Evolutionary conservation across 1,284 basidiomycete genomes (phyloP).

Genomic region (Malassezia psittaci): DNA sequence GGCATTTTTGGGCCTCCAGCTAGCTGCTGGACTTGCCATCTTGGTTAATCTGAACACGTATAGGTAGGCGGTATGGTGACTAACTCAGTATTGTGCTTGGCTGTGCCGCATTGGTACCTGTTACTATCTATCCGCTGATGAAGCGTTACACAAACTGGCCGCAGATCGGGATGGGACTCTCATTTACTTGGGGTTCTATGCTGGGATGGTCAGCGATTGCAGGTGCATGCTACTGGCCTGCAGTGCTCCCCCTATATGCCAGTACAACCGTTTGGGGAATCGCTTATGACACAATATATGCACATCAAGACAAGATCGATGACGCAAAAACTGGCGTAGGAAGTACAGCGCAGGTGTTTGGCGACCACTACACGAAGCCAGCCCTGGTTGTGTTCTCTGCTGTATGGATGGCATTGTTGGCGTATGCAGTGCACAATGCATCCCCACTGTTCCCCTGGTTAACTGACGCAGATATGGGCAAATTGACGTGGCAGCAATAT

Average conservation of each 20-base stretch:
- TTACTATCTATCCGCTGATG: constrained; percentile 89
- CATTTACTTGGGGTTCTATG: constrained; percentile 95
- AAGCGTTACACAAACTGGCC: constrained; percentile 96
- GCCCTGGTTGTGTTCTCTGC: constrained; percentile 67
- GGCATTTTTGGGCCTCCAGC: constrained; percentile 71
- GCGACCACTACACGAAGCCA: constrained; percentile 59
- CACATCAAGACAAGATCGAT: constrained; percentile 94
- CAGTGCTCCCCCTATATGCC: constrained; percentile 70
- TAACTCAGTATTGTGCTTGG: constrained; percentile 70
- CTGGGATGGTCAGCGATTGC: constrained; percentile 92
- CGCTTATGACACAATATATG: constrained; percentile 95
- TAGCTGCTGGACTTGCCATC: constrained; percentile 74
- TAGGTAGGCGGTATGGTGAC: constrained; percentile 55
- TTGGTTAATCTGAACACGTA: constrained; percentile 88
- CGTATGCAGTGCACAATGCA: constrained; percentile 53
- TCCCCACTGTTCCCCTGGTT: constrained; percentile 12
- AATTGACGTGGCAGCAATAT: constrained; percentile 3
- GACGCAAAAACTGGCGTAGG: constrained; percentile 80
- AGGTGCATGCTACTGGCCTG: constrained; percentile 65
- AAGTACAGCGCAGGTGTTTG: constrained; percentile 83
- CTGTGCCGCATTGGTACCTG: constrained; percentile 75
- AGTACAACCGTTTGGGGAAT: constrained; percentile 87
- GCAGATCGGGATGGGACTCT: constrained; percentile 66
- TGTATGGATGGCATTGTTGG: constrained; percentile 64
- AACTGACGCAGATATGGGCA: not conserved